Conservation (phyloP, 768 basidiomycete species). For the Mycena haematopus region DNA sequence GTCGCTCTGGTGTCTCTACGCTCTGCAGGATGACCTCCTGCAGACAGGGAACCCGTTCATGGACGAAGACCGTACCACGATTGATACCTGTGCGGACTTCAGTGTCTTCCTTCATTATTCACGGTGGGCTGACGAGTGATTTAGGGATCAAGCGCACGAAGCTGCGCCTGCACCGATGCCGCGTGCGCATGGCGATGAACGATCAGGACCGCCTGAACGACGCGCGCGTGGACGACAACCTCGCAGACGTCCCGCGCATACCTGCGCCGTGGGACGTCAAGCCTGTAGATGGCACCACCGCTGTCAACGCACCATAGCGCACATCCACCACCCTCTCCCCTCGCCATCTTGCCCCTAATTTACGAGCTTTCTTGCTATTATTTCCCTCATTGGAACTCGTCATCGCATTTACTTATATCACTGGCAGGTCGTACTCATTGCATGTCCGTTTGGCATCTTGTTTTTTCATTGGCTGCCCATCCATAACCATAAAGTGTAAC, state of each 20-base stretch:
- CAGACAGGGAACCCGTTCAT: conserved; percentile 84
- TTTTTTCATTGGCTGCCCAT: too few relatives aligned
- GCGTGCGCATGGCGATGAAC: conserved; percentile 78
- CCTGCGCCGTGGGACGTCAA: conserved; percentile 77
- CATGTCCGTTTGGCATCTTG: not conserved
- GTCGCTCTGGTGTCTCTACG: conserved; percentile 92
- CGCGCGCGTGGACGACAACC: conserved; percentile 79
- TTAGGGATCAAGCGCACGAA: conserved; percentile 88
- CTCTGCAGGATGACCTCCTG: conserved; percentile 86
- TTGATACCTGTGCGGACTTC: conserved; percentile 65
- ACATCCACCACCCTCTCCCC: not conserved
- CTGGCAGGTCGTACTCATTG: too few relatives aligned
- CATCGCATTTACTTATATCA: not conserved
- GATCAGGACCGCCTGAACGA: conserved; percentile 75
- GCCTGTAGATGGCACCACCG: conserved; percentile 34
- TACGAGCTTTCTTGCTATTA: conserved; percentile 5
- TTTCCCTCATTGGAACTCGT: not conserved
- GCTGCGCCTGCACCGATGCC: conserved; percentile 79
- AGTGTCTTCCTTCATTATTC: conserved; percentile 34
- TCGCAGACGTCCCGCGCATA: conserved; percentile 72
- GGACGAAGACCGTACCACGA: conserved; percentile 83
- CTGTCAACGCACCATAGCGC: not conserved
- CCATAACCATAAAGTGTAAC: too few relatives aligned
- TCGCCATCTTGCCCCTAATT: not conserved
- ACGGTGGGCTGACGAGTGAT: not conserved